Percentiles rank a stretch among this genome's conserved stretches.
phyloP scores from a whole-genome alignment of 768 basidiomycete genomes.

The Amanita pseudoporphyria region DNA sequence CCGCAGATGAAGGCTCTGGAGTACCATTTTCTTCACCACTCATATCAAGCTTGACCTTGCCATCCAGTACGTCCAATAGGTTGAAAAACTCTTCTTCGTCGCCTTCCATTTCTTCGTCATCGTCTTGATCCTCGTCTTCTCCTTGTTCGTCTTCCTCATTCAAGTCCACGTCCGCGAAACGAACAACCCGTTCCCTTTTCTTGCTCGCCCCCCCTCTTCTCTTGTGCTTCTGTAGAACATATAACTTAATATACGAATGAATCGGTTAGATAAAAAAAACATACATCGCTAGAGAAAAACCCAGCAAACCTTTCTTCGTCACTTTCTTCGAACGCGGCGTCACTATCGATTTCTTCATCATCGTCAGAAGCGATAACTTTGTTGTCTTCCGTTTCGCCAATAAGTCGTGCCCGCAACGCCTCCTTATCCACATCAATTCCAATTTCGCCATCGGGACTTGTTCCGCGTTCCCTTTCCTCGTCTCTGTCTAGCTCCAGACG shows the following conservation, averaged over 20 bases:
- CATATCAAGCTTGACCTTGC: constrained; percentile 39
- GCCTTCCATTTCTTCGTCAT: constrained; percentile 38
- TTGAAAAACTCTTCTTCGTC: constrained; percentile 52
- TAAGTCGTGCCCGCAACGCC: constrained; percentile 33
- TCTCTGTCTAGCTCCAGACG: constrained; percentile 46
- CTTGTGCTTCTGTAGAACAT: constrained; percentile 18
- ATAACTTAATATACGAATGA: constrained; percentile 6
- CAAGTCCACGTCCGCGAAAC: constrained; percentile 51
- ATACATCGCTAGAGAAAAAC: constrained; percentile 40
- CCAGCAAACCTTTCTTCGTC: constrained; percentile 74
- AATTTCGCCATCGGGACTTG: constrained; percentile 32
- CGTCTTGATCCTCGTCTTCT: constrained; percentile 28
- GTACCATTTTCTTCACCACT: constrained; percentile 25
- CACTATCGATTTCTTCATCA: constrained; percentile 82
- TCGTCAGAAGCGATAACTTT: constrained; percentile 54
- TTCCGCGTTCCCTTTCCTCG: constrained; percentile 34
- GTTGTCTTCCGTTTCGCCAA: constrained; percentile 42
- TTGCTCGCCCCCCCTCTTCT: constrained; percentile 19
- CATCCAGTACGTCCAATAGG: constrained; percentile 57
- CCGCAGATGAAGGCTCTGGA: constrained; percentile 8
- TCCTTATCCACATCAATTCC: constrained; percentile 29
- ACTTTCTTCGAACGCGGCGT: constrained; percentile 74
- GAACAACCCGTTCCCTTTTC: constrained; percentile 23
- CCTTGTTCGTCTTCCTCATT: constrained; percentile 46
- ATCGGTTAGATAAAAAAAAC: background rate